A percentile compares a stretch with the other conserved stretches of the same genome.
These are phyloP conservation scores for Mesembryanthemum crystallinum DNA, from an alignment of 148 eudicot genomes.

Conservation along the genomic window DNA sequence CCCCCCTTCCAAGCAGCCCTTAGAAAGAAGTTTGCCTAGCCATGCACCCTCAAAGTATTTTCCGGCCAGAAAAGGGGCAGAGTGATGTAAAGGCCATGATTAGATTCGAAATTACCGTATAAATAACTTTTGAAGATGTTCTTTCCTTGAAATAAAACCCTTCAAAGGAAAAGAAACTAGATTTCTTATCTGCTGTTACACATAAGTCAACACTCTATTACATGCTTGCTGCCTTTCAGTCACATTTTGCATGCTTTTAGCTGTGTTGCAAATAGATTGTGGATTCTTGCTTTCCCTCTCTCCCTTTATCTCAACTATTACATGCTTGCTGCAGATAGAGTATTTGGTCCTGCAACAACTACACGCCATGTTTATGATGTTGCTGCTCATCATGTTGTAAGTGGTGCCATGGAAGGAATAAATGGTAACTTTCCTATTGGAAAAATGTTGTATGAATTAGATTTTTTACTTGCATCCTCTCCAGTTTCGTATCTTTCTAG, in stretches of 20 bases:
- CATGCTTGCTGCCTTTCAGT: neutral
- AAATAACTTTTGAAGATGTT: no score
- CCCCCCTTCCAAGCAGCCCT: no score
- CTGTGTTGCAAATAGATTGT: neutral
- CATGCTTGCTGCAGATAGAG: slow-evolving; percentile 55
- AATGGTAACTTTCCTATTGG: slow-evolving; percentile 46
- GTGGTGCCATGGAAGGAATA: slow-evolving; percentile 87
- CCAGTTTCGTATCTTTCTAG: neutral
- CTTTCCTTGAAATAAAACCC: no score
- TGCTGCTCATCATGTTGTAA: slow-evolving; percentile 81
- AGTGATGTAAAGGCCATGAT: no score
- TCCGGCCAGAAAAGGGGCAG: no score
- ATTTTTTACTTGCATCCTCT: neutral
- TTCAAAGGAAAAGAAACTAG: no score
- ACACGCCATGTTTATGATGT: slow-evolving; percentile 88
- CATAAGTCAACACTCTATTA: no score
- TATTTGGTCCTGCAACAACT: slow-evolving; percentile 91
- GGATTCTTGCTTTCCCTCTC: neutral
- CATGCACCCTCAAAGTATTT: no score
- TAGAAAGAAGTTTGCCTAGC: no score
- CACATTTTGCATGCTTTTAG: neutral
- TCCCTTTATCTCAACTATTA: neutral
- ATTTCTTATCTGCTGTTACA: no score
- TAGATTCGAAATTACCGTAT: no score
- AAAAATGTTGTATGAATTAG: neutral